phyloP scores from a whole-genome alignment of 2,329 filamentous ascomycete species.

The Leptographium procerum region DNA sequence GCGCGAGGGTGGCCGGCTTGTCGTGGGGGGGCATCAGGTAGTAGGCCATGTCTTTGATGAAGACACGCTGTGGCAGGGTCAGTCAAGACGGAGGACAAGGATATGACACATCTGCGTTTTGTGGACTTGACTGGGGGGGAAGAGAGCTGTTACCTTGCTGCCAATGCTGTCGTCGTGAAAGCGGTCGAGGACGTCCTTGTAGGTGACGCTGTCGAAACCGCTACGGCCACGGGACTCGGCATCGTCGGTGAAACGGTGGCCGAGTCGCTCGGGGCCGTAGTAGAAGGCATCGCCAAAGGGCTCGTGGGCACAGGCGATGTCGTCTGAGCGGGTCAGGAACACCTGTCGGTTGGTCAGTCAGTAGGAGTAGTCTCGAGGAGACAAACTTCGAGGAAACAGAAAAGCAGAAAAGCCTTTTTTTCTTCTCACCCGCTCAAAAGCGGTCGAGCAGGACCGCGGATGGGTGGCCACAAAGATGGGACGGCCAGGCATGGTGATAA shows the following conservation, averaged over 20 bases:
- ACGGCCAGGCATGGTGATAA: slow-evolving; percentile 54
- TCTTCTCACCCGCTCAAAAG: slow-evolving; percentile 74
- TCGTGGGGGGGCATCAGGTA: slow-evolving; percentile 72
- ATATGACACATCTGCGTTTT: too few relatives aligned
- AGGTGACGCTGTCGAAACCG: slow-evolving; percentile 61
- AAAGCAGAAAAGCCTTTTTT: too few relatives aligned
- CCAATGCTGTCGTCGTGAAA: slow-evolving; percentile 65
- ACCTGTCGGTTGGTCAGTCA: slow-evolving; percentile 43
- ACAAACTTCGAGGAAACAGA: background rate
- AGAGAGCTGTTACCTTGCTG: slow-evolving; percentile 6
- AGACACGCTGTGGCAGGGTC: slow-evolving; percentile 51
- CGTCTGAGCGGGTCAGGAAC: slow-evolving; percentile 87
- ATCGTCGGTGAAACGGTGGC: slow-evolving; percentile 66
- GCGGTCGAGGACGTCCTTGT: slow-evolving; percentile 63
- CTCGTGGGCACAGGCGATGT: slow-evolving; percentile 77
- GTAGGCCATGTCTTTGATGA: slow-evolving; percentile 97
- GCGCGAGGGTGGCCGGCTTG: slow-evolving; percentile 58
- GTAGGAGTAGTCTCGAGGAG: background rate
- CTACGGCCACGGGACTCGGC: slow-evolving; percentile 40
- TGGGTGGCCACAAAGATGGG: slow-evolving; percentile 91
- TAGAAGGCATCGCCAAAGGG: slow-evolving; percentile 97
- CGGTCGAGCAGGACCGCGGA: slow-evolving; percentile 88
- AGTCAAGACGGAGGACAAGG: background rate
- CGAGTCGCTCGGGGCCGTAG: slow-evolving; percentile 82
- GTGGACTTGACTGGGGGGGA: too few relatives aligned